These are phyloP conservation scores for Gossypium davidsonii DNA, from an alignment of 441 rosid species.

Conservation along the genomic window DNA sequence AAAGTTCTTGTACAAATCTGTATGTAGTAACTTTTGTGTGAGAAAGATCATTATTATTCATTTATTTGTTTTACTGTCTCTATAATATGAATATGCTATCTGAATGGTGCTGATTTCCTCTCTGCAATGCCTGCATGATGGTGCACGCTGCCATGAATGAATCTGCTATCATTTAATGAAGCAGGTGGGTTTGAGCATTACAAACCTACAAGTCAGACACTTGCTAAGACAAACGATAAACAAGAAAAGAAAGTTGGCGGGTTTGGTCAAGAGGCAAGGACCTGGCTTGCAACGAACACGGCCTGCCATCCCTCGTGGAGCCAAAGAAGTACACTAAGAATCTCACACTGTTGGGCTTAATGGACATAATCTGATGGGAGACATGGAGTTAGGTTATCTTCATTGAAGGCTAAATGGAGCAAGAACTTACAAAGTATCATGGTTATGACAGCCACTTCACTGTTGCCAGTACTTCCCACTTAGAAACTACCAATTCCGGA, in stretches of 20 bases:
- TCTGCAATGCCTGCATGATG: not conserved
- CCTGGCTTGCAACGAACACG: too few relatives aligned
- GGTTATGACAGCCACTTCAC: conserved; percentile 43
- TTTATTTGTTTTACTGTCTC: not conserved
- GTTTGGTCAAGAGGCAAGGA: too few relatives aligned
- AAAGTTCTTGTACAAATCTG: not conserved
- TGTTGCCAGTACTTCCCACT: conserved; percentile 9
- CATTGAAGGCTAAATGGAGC: conserved; percentile 53
- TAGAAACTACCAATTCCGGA: conserved; percentile 30
- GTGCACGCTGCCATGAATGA: not conserved
- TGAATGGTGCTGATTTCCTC: not conserved
- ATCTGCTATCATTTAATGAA: not conserved
- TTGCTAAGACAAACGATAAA: not conserved
- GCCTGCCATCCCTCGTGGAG: too few relatives aligned
- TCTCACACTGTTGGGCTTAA: too few relatives aligned
- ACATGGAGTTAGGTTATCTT: conserved; percentile 45
- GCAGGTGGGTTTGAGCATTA: not conserved
- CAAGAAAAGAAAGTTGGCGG: not conserved
- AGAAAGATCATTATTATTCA: not conserved
- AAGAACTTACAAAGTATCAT: conserved; percentile 53
- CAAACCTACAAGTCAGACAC: too few relatives aligned
- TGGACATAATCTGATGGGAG: conserved; percentile 19
- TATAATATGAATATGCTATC: not conserved
- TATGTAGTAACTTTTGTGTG: not conserved
- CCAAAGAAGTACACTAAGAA: too few relatives aligned